Conservation (phyloP, 2,329 filamentous ascomycete species). For the Dissoconium aciculare region DNA sequence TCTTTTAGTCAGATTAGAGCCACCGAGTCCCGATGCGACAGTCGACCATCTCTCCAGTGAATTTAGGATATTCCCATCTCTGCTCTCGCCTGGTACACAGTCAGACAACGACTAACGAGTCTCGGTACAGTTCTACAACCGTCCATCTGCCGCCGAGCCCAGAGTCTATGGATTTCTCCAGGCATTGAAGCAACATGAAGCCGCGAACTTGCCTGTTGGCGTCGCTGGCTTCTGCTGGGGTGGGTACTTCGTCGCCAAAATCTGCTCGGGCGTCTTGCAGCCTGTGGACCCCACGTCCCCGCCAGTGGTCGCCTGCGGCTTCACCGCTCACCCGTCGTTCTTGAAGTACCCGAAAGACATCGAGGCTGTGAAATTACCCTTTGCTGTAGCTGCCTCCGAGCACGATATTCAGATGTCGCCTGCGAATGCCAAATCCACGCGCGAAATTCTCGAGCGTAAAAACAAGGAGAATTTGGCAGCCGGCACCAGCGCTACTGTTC, state of each 20-base stretch:
- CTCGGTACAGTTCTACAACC: conserved; percentile 5
- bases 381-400: conserved; percentile 23
- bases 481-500: too few relatives aligned
- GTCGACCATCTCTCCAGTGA: too few relatives aligned
- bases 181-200: conserved; percentile 18
- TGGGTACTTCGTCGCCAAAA: conserved; percentile 21
- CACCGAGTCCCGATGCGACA: too few relatives aligned
- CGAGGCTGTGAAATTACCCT: conserved; percentile 21
- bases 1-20: too few relatives aligned
- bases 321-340: conserved; percentile 24
- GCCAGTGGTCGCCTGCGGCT: conserved; percentile 22
- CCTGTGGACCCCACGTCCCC: conserved; percentile 15
- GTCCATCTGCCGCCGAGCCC: conserved; percentile 16
- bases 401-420: conserved; percentile 18
- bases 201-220: conserved; percentile 19
- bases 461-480: conserved; percentile 19
- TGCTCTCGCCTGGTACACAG: too few relatives aligned
- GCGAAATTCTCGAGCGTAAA: conserved; percentile 22
- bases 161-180: conserved; percentile 18
- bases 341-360: conserved; percentile 23
- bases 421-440: conserved; percentile 21
- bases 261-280: conserved; percentile 21
- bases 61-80: too few relatives aligned
- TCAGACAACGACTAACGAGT: too few relatives aligned
- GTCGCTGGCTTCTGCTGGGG: conserved; percentile 26